These are phyloP conservation scores for Nemania sp. DNA, from an alignment of 2,329 filamentous ascomycete species.

Conservation along the genomic window DNA sequence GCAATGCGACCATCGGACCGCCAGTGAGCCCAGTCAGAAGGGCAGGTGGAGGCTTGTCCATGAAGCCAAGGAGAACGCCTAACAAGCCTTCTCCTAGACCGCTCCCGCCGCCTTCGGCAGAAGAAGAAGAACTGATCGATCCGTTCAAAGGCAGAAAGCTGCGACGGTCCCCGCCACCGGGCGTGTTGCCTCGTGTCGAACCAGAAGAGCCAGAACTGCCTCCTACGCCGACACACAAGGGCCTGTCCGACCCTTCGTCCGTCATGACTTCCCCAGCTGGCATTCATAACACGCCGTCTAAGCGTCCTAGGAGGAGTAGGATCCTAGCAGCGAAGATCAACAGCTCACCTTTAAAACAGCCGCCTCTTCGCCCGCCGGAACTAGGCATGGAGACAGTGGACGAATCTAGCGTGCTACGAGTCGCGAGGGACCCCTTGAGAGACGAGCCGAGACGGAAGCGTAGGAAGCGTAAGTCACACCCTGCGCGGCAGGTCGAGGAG, in stretches of 20 bases:
- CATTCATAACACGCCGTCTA: slow-evolving; percentile 71
- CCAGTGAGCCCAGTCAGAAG: slow-evolving; percentile 42
- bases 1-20: slow-evolving; percentile 20
- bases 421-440: slow-evolving; percentile 29
- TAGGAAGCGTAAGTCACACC: slow-evolving; percentile 47
- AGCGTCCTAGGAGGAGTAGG: slow-evolving; percentile 58
- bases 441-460: slow-evolving; percentile 37
- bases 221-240: slow-evolving; percentile 64
- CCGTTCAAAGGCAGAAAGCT: slow-evolving; percentile 56
- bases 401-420: slow-evolving; percentile 14
- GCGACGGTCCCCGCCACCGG: slow-evolving; percentile 54
- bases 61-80: slow-evolving; percentile 56
- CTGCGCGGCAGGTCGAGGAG: slow-evolving; percentile 57
- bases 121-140: slow-evolving; percentile 58
- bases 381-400: slow-evolving; percentile 15
- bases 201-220: slow-evolving; percentile 73
- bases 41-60: slow-evolving; percentile 52
- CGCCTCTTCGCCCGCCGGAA: slow-evolving; percentile 50
- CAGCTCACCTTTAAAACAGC: slow-evolving; percentile 64
- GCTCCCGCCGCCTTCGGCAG: slow-evolving; percentile 59
- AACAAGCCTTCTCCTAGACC: slow-evolving; percentile 60
- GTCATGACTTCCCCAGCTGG: slow-evolving; percentile 68
- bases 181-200: slow-evolving; percentile 50
- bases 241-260: slow-evolving; percentile 61
- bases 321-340: slow-evolving; percentile 55